A percentile compares a stretch with the other conserved stretches of the same genome.
phyloP scores from a whole-genome alignment of 768 basidiomycete genomes.

The Kwoniella sp. region DNA sequence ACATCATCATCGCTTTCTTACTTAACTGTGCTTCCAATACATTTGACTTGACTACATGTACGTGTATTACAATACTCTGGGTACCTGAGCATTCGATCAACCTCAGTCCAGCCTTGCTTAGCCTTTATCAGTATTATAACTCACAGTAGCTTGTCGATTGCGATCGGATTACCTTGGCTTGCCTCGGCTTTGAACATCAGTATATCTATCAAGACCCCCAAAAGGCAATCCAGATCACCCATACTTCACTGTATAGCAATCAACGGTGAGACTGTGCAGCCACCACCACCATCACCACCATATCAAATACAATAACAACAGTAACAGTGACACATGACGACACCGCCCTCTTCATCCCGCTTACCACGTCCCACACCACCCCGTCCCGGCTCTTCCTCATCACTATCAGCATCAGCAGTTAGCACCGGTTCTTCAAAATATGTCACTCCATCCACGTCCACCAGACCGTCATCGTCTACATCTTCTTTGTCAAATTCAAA shows the following conservation, averaged over 20 bases:
- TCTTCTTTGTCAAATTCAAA: too few species aligned
- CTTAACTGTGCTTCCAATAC: not conserved
- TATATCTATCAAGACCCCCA: too few species aligned
- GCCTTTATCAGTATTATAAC: too few species aligned
- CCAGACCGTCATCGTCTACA: slow-evolving; percentile 1
- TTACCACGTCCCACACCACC: slow-evolving; percentile 17
- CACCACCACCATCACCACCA: too few species aligned
- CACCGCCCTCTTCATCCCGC: slow-evolving; percentile 17
- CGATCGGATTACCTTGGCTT: too few species aligned
- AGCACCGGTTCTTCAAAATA: slow-evolving; percentile 1
- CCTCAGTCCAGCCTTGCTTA: too few species aligned
- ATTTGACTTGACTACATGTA: not conserved
- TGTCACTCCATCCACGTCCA: slow-evolving; percentile 6
- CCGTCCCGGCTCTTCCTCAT: slow-evolving; percentile 11
- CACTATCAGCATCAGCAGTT: not conserved
- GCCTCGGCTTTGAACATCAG: too few species aligned
- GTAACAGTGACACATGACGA: slow-evolving; percentile 3
- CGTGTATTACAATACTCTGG: not conserved
- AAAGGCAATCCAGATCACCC: too few species aligned
- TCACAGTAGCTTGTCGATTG: too few species aligned
- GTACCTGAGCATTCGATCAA: not conserved
- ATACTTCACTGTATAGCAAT: not conserved
- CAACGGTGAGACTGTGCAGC: too few species aligned
- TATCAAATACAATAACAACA: too few species aligned
- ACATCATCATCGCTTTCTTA: not conserved